A percentile compares a stretch with the other conserved stretches of the same genome.
phyloP scores from a whole-genome alignment of 2,329 filamentous ascomycete genomes.

The Fusarium citri region DNA sequence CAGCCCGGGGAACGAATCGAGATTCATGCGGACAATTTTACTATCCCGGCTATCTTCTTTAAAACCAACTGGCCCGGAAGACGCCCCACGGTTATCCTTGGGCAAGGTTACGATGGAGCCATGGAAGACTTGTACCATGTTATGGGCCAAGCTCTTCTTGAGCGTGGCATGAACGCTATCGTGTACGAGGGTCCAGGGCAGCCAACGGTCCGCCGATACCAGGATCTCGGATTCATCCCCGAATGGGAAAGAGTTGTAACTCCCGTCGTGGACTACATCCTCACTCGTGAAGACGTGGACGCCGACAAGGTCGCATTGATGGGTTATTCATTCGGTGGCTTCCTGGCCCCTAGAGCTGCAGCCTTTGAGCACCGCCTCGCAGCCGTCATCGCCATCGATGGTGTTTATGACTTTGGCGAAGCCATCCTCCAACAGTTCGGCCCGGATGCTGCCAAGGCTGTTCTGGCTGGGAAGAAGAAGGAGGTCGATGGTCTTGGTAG shows the following conservation, averaged over 20 bases:
- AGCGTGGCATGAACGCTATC: constrained; percentile 57
- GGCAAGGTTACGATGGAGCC: constrained; percentile 57
- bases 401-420: constrained; percentile 10
- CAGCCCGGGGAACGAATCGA: constrained; percentile 52
- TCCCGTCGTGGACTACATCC: constrained; percentile 55
- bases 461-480: background rate
- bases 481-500: background rate
- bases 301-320: constrained; percentile 50
- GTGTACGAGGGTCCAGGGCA: constrained; percentile 62
- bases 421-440: background rate
- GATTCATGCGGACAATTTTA: constrained; percentile 48
- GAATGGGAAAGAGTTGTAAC: constrained; percentile 57
- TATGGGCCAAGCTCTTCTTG: constrained; percentile 50
- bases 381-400: constrained; percentile 43
- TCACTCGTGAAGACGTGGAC: constrained; percentile 48
- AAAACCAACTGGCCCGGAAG: constrained; percentile 30
- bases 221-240: constrained; percentile 57
- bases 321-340: constrained; percentile 57
- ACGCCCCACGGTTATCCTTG: constrained; percentile 55
- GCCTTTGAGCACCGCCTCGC: constrained; percentile 57
- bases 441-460: background rate
- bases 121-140: constrained; percentile 59
- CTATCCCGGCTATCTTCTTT: constrained; percentile 53
- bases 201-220: constrained; percentile 53
- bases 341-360: constrained; percentile 55